These are phyloP conservation scores for Parachlorella kessleri DNA, from an alignment of 139 green algal species.

Conservation along the genomic window DNA sequence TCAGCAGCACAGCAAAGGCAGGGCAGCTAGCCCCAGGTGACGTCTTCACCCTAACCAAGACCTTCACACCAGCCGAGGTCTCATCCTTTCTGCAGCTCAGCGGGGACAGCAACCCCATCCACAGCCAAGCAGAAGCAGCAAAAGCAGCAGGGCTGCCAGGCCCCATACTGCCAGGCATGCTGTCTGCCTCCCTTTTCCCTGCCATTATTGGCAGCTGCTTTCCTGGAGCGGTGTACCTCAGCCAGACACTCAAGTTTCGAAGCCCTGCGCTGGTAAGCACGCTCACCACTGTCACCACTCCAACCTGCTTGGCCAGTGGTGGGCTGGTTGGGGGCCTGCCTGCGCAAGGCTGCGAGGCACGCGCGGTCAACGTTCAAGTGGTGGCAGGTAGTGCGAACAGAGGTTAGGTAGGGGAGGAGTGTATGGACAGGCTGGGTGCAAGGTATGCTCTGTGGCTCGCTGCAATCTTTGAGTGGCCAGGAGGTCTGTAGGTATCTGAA, in stretches of 20 bases:
- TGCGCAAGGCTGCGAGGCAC: too few relatives aligned
- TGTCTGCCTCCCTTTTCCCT: conserved; percentile 76
- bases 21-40: background rate
- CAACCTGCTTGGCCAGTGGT: too few relatives aligned
- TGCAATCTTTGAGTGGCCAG: too few relatives aligned
- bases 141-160: conserved; percentile 33
- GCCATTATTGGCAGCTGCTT: conserved; percentile 72
- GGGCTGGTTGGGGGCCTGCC: too few relatives aligned
- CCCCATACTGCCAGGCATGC: conserved; percentile 70
- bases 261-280: background rate
- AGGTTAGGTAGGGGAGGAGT: too few relatives aligned
- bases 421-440: too few relatives aligned
- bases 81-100: conserved; percentile 52
- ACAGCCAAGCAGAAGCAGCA: conserved; percentile 23
- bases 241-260: conserved; percentile 70
- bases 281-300: too few relatives aligned
- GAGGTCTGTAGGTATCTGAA: too few relatives aligned
- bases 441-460: too few relatives aligned
- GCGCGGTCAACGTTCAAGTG: too few relatives aligned
- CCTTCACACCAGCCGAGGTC: conserved; percentile 55
- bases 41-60: background rate
- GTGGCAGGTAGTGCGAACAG: too few relatives aligned
- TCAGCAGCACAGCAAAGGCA: background rate
- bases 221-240: conserved; percentile 70
- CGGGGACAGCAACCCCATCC: conserved; percentile 70